phyloP scores from a whole-genome alignment of 1,139 yeast genomes.

The Saccharomycopsis hybrid region DNA sequence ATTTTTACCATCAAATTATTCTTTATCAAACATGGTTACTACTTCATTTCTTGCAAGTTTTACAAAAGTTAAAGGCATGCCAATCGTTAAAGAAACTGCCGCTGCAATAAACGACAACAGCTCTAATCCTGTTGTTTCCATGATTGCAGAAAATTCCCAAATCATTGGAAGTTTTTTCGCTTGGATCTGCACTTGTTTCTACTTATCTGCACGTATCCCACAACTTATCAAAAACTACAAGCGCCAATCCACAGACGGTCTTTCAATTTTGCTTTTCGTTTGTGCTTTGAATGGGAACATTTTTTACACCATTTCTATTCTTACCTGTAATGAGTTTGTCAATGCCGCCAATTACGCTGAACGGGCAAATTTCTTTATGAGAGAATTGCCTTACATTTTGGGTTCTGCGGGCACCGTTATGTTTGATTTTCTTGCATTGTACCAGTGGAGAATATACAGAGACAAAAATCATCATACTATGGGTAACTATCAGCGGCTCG shows the following conservation, averaged over 20 bases:
- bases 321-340: constrained; percentile 40
- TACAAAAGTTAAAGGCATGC: constrained; percentile 16
- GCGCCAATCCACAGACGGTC: constrained; percentile 77
- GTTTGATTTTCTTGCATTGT: constrained; percentile 71
- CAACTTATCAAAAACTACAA: constrained; percentile 71
- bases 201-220: constrained; percentile 77
- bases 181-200: constrained; percentile 75
- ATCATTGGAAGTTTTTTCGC: constrained; percentile 54
- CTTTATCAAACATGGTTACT: constrained; percentile 18
- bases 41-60: constrained; percentile 20
- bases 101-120: not conserved
- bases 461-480: constrained; percentile 19
- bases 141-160: constrained; percentile 4
- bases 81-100: not conserved
- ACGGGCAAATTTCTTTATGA: constrained; percentile 45
- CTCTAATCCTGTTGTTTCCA: not conserved
- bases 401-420: constrained; percentile 85
- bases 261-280: constrained; percentile 70
- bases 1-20: not conserved
- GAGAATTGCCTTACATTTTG: constrained; percentile 74
- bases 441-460: constrained; percentile 43
- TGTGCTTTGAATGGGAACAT: constrained; percentile 78
- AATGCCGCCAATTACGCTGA: constrained; percentile 26
- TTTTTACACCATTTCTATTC: constrained; percentile 69
- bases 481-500: no score